Base-by-base conservation (phyloP, 805 yeast species). In the Komagataella phaffii region DNA sequence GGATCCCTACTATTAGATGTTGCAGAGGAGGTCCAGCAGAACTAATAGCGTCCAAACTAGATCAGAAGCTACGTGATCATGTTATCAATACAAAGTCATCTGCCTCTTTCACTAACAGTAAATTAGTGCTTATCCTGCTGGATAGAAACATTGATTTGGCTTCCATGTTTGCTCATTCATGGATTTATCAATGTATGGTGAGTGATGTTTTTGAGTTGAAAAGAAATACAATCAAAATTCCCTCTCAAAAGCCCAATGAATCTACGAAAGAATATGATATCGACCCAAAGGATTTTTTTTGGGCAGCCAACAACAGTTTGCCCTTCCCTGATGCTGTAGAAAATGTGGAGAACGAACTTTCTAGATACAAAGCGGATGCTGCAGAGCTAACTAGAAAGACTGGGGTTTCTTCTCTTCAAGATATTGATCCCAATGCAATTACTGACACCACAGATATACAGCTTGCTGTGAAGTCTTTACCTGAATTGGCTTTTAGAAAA, bases 251-350 rank as follows among this genome's bases (percentile, higher is more conserved):
- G 14, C 70, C 69, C 24, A 63, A 64, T 40, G 61, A 68, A 7
- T 65, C 64, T n/a, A 65, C 67, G 44, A 83, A 83, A 57, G 76
- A 79, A 55, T 85, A 84, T 64, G 99, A 93, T 63, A 76, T 93
- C 47, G 99, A 91, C 60, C 96, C 96, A 24, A 78, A 79, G 53
- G 99, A 93, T 70, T 87, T 86, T 63, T 93, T 93, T 68, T 93
- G 99, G 99, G 70, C 68, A 55, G 74, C 76, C 55, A 90, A 93
- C 67, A 75, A 95, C 10, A 84, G 84, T 50, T 70, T 88, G 53
- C 98, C 99, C 44, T 93, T 93, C 72, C 99, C 99, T 1, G 97
- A 91, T 63, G 98, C 95, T n/a, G 99, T 95, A 40, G 99, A 93
- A 65, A 88, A 88, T 66, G 95, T 95, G 18, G 98, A 93, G 61